Evolutionary conservation across 2,329 filamentous ascomycete genomes (phyloP), one percentile per base, ranked within the genome.

Genomic region (Ustulina deusta): DNA sequence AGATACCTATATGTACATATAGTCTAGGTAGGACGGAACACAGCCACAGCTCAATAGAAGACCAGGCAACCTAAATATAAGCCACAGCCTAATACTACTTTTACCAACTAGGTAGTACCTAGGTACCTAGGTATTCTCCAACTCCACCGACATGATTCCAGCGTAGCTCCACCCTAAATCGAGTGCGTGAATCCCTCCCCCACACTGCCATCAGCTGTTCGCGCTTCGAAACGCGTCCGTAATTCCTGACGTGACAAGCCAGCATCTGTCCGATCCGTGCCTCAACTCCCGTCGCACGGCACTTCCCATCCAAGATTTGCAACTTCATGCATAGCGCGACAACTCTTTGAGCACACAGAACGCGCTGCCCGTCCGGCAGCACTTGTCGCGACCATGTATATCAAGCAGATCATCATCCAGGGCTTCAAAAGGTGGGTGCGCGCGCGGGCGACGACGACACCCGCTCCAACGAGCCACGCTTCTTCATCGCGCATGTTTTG

Each of bases 351-450:
- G 69, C 58, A 71, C 59, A 68, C 55, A 65, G 51, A 68, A 73
- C 75, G 75, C 72, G 76, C 77, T 78, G 77, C 77, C 76, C 75
- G 74, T 69, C 65, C 69, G 77, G 77, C 77, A 77, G 77, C 76
- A 72, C 71, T 72, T 68, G 70, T 70, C 69, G 75, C 77, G 80
- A 85, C 75, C 78, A 97, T 97, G 94, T 96, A 97, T 85, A 97
- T 99, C 87, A 99, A 99, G 82, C 96, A 99, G 85, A 97, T 98
- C 81, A 98, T 97, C 81, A 98, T 99, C 79, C 96, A 99, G 82
- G 96, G 96, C 89, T 99, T 99, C 84, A 99, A 99, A 84, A 97
- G 94, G 94, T 97, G 55, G 29, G 69, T 68, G 63, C 29, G 81
- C 74, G 82, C 78, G 64, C 60, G 46, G 51, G 42, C 38, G 42